Evolutionary conservation across 768 basidiomycete genomes (phyloP).

Genomic region (Rhodotorula graminis): DNA sequence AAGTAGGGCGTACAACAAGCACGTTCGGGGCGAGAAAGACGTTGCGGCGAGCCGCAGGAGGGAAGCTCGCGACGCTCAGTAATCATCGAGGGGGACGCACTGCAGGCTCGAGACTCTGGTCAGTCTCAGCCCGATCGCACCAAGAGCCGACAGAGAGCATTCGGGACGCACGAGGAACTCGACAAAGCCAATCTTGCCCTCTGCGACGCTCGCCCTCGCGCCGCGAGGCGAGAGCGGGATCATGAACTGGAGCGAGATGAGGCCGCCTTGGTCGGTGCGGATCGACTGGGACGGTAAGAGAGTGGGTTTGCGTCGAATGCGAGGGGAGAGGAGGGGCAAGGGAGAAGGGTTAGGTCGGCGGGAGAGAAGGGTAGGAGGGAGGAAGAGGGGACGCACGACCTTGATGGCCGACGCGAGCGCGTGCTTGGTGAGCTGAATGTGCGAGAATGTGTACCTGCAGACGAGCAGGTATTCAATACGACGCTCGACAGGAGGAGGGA

Average conservation of each 20-base stretch:
- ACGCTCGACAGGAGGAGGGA: too few species aligned
- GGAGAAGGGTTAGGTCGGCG: neutral
- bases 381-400: constrained; percentile 48
- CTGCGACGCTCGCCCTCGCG: constrained; percentile 5
- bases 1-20: too few species aligned
- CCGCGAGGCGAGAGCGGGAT: constrained; percentile 49
- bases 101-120: neutral
- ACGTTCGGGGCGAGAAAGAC: too few species aligned
- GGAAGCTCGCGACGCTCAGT: neutral
- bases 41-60: too few species aligned
- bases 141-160: too few species aligned
- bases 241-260: constrained; percentile 83
- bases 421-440: constrained; percentile 64
- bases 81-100: constrained; percentile 40
- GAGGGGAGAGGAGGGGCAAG: neutral
- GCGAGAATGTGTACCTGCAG: constrained; percentile 77
- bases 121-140: too few species aligned
- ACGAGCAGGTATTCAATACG: too few species aligned
- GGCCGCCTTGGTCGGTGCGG: constrained; percentile 73
- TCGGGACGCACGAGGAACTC: constrained; percentile 70
- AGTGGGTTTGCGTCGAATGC: too few species aligned
- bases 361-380: neutral
- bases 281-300: constrained; percentile 59
- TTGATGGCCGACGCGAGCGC: constrained; percentile 80
- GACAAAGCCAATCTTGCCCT: constrained; percentile 62